Evolutionary conservation across 352 stramenopile genomes (phyloP).

Genomic region (Pythium diclinum): DNA sequence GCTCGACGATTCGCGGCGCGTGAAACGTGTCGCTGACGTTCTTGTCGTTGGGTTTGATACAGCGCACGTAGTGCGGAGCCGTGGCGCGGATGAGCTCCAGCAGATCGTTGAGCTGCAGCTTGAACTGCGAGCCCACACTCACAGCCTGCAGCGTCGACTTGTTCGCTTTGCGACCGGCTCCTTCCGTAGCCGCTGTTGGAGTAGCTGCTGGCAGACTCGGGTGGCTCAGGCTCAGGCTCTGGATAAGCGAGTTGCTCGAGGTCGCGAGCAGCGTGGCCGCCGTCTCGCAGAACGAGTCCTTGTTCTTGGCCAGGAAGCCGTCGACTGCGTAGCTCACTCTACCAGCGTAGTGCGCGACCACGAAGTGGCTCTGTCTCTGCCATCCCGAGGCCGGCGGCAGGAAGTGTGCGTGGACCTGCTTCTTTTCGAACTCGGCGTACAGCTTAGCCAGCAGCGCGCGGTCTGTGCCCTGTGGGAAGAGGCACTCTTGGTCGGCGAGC

Average conservation of each 20-base stretch:
- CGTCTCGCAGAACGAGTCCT: conserved; percentile 83
- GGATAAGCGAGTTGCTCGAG: conserved; percentile 60
- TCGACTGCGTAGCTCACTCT: conserved; percentile 75
- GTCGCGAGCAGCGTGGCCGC: conserved; percentile 48
- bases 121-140: conserved; percentile 91
- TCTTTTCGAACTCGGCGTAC: conserved; percentile 71
- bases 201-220: background rate
- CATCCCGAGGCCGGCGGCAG: conserved; percentile 34
- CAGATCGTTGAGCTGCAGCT: conserved; percentile 92
- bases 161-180: conserved; percentile 1
- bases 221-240: conserved; percentile 36
- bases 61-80: conserved; percentile 97
- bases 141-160: conserved; percentile 58
- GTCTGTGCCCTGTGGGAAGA: conserved; percentile 75
- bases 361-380: conserved; percentile 69
- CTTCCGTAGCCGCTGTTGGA: background rate
- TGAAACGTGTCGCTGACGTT: conserved; percentile 76
- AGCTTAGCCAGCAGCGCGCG: conserved; percentile 72
- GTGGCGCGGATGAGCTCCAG: conserved; percentile 92
- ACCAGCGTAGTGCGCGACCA: conserved; percentile 85
- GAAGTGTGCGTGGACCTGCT: conserved; percentile 56
- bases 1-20: conserved; percentile 67
- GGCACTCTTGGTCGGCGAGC: conserved; percentile 77
- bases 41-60: conserved; percentile 97
- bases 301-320: conserved; percentile 90